Evolutionary conservation across 164 flowering plant species (phyloP).

Genomic region (Amborella trichopoda): DNA sequence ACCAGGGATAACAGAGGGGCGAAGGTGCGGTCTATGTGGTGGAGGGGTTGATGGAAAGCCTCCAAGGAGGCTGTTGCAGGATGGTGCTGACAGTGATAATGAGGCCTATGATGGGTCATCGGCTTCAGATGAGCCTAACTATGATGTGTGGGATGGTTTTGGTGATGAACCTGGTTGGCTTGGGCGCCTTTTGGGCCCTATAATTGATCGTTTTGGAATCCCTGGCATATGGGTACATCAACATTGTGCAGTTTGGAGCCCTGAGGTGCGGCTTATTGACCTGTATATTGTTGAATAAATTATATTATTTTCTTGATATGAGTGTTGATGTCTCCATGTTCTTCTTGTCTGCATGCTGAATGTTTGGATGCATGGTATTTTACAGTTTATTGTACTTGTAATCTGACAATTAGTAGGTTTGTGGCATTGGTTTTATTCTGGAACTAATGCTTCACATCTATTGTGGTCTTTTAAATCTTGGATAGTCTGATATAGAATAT

Average conservation of each 20-base stretch:
- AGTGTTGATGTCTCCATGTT: too few relatives aligned
- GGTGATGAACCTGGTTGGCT: slow-evolving; percentile 97
- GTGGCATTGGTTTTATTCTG: too few relatives aligned
- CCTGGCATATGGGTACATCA: slow-evolving; percentile 98
- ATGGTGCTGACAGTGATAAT: slow-evolving; percentile 61
- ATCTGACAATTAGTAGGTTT: too few relatives aligned
- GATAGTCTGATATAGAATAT: too few relatives aligned
- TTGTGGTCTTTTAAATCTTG: too few relatives aligned
- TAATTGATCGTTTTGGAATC: slow-evolving; percentile 87
- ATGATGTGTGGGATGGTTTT: slow-evolving; percentile 96
- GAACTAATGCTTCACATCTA: too few relatives aligned
- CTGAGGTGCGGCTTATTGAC: slow-evolving; percentile 70
- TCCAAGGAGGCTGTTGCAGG: slow-evolving; percentile 52
- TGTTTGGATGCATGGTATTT: too few relatives aligned
- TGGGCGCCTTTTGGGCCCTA: slow-evolving; percentile 91
- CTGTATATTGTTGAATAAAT: too few relatives aligned
- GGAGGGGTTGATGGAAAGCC: slow-evolving; percentile 87
- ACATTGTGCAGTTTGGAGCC: slow-evolving; percentile 99
- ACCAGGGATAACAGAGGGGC: slow-evolving; percentile 50
- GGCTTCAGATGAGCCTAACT: slow-evolving; percentile 70
- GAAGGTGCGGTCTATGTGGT: slow-evolving; percentile 92
- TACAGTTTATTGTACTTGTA: too few relatives aligned
- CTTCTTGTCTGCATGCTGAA: too few relatives aligned
- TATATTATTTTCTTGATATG: too few relatives aligned
- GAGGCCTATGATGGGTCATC: slow-evolving; percentile 74